A percentile compares a stretch with the other conserved stretches of the same genome.
These are phyloP conservation scores for Mycena belliarum DNA, from an alignment of 768 basidiomycete species.

Conservation along the genomic window DNA sequence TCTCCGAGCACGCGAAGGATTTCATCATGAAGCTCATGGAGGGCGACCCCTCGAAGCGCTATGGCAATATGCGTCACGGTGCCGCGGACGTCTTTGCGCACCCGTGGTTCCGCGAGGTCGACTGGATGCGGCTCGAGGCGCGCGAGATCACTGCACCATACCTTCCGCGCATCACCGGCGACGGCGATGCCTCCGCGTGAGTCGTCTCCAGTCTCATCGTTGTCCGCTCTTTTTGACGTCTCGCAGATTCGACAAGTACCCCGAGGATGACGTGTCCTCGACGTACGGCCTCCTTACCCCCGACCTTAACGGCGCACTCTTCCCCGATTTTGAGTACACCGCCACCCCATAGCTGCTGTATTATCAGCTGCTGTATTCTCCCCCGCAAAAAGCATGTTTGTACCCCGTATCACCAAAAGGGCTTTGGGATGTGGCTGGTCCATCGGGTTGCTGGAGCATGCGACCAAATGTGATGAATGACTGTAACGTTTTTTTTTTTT, in stretches of 20 bases:
- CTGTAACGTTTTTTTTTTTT: neutral
- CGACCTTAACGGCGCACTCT: slow-evolving; percentile 57
- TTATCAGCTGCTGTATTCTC: neutral
- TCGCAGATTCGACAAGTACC: slow-evolving; percentile 73
- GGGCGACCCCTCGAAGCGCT: slow-evolving; percentile 81
- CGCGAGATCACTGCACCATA: slow-evolving; percentile 96
- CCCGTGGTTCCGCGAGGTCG: slow-evolving; percentile 92
- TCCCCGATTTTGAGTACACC: slow-evolving; percentile 74
- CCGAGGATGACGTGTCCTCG: slow-evolving; percentile 67
- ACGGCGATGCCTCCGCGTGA: slow-evolving; percentile 94
- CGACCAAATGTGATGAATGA: neutral
- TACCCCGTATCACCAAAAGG: slow-evolving; percentile 19
- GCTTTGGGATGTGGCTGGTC: slow-evolving; percentile 24
- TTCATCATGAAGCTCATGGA: slow-evolving; percentile 92
- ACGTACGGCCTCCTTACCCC: slow-evolving; percentile 58
- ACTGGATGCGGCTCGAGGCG: slow-evolving; percentile 78
- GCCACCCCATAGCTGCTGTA: slow-evolving; percentile 7
- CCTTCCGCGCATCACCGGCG: slow-evolving; percentile 86
- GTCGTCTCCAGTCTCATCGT: slow-evolving; percentile 32
- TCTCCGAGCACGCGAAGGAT: slow-evolving; percentile 78
- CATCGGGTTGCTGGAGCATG: slow-evolving; percentile 5
- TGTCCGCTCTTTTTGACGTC: neutral
- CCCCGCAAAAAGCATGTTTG: slow-evolving; percentile 5
- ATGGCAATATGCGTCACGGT: slow-evolving; percentile 87
- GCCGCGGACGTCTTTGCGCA: slow-evolving; percentile 92